Percentiles rank a stretch among this genome's conserved stretches.
Evolutionary conservation across 495 filamentous ascomycete genomes (phyloP).

Genomic region (Xylaria sp.): DNA sequence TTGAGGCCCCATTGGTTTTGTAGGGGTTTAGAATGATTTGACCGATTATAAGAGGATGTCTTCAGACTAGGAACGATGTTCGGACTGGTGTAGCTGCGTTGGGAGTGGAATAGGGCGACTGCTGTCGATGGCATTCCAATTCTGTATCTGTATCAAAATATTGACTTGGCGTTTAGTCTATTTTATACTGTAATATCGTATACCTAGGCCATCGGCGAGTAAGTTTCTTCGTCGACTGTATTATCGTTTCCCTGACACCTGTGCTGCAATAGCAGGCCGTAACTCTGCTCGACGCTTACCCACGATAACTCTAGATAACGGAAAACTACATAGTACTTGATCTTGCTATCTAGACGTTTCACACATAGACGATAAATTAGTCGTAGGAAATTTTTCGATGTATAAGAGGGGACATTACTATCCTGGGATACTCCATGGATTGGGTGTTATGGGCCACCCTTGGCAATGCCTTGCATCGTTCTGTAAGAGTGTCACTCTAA

Average conservation of each 20-base stretch:
- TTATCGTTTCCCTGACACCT: background rate
- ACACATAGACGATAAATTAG: background rate
- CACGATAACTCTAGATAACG: background rate
- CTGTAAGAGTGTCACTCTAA: background rate
- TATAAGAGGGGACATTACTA: background rate
- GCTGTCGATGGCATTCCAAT: background rate
- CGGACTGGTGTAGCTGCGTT: background rate
- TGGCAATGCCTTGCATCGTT: background rate
- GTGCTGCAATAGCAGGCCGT: background rate
- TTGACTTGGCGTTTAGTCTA: background rate
- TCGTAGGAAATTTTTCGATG: background rate
- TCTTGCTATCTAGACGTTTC: conserved; percentile 4
- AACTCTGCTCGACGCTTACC: background rate
- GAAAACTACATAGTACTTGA: background rate
- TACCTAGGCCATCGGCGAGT: background rate
- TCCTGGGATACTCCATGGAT: background rate
- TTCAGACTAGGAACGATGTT: background rate
- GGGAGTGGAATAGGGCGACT: background rate
- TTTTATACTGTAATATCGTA: background rate
- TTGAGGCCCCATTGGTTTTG: background rate
- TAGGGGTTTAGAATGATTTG: background rate
- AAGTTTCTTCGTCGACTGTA: background rate
- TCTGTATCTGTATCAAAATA: background rate
- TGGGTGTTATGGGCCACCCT: background rate
- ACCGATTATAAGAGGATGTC: background rate